phyloP scores from a whole-genome alignment of 2,329 filamentous ascomycete species.

The Diaporthe eres region DNA sequence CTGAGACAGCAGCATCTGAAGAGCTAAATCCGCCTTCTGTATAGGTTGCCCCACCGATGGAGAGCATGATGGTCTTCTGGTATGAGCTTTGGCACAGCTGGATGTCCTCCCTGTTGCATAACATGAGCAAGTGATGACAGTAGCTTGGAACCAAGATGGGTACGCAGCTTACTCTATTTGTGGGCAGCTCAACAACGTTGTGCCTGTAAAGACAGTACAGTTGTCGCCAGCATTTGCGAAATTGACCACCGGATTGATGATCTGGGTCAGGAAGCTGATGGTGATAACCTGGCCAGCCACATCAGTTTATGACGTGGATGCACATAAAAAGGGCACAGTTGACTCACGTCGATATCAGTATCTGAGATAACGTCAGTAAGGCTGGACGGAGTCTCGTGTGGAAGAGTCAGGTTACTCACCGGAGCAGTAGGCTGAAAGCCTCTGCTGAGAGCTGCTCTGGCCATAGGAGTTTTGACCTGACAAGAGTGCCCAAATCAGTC shows the following conservation, averaged over 20 bases:
- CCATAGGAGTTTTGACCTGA: slow-evolving; percentile 72
- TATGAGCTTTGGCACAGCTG: slow-evolving; percentile 71
- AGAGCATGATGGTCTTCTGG: slow-evolving; percentile 80
- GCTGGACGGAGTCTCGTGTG: not conserved
- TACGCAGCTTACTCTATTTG: slow-evolving; percentile 70
- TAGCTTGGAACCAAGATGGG: not conserved
- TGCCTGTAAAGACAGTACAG: slow-evolving; percentile 72
- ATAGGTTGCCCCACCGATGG: slow-evolving; percentile 79
- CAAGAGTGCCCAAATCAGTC: not conserved
- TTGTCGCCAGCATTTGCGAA: slow-evolving; percentile 75
- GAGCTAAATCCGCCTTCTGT: slow-evolving; percentile 76
- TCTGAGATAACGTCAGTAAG: slow-evolving; percentile 49
- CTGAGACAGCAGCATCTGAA: slow-evolving; percentile 63
- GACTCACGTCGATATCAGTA: slow-evolving; percentile 60
- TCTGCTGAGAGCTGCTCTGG: slow-evolving; percentile 64
- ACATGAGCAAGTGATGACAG: not conserved
- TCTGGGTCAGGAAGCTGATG: slow-evolving; percentile 72
- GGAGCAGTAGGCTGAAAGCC: slow-evolving; percentile 71
- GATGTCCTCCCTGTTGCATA: slow-evolving; percentile 60
- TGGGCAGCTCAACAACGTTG: slow-evolving; percentile 71
- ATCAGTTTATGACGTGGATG: not conserved
- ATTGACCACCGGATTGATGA: slow-evolving; percentile 70
- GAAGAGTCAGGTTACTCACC: slow-evolving; percentile 57
- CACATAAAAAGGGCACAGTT: not conserved
- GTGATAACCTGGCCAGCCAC: slow-evolving; percentile 67